Conservation (phyloP, 768 basidiomycete species). For the Tylopilus vinaceipallidus region DNA sequence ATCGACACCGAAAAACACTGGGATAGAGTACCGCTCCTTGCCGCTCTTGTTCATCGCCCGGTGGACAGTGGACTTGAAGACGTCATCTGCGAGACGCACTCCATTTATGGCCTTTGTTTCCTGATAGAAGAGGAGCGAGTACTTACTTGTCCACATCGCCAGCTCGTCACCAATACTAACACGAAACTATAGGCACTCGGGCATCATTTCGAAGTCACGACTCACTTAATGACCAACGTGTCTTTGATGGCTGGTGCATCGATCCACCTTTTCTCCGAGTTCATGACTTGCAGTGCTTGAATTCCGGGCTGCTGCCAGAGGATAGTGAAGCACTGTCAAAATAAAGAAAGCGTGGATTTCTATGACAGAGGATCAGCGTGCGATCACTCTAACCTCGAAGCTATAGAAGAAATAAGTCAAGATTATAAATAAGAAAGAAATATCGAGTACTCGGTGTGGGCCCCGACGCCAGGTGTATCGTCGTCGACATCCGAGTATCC, state of each 20-base stretch:
- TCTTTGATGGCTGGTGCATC: slow-evolving; percentile 74
- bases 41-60: slow-evolving; percentile 79
- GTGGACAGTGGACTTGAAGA: slow-evolving; percentile 90
- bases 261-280: slow-evolving; percentile 76
- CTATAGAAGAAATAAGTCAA: slow-evolving; percentile 23
- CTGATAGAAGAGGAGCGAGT: no score
- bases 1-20: slow-evolving; percentile 88
- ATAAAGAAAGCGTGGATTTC: no score
- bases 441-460: slow-evolving; percentile 65
- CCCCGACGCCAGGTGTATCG: slow-evolving; percentile 78
- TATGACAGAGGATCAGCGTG: no score
- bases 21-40: slow-evolving; percentile 74
- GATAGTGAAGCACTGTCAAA: slow-evolving; percentile 75
- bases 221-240: slow-evolving; percentile 85
- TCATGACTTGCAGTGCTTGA: slow-evolving; percentile 80
- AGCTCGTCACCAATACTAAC: slow-evolving; percentile 83
- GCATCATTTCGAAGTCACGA: not conserved
- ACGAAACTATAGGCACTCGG: slow-evolving; percentile 21
- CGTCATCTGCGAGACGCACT: slow-evolving; percentile 60
- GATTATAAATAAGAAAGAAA: not conserved
- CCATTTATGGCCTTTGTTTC: no score
- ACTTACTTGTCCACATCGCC: slow-evolving; percentile 83
- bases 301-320: slow-evolving; percentile 76
- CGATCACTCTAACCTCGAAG: slow-evolving; percentile 40
- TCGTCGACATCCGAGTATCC: slow-evolving; percentile 49